Percentiles rank a stretch among this genome's conserved stretches.
Evolutionary conservation across 225 moss, liverwort and hornwort genomes (phyloP).

Genomic region (Bryum argenteum): DNA sequence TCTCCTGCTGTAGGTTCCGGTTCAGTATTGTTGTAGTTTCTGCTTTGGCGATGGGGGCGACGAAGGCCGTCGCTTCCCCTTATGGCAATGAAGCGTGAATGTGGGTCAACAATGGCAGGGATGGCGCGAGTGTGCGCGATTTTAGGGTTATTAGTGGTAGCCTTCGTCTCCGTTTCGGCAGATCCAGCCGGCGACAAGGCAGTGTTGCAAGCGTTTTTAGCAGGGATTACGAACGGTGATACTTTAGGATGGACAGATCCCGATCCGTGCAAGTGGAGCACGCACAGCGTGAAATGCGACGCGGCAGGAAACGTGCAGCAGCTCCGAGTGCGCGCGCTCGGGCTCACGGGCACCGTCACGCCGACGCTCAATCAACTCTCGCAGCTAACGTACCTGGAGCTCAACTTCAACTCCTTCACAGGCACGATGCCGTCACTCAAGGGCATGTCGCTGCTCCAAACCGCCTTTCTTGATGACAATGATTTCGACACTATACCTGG

Average conservation of each 20-base stretch:
- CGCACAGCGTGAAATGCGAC: slow-evolving; percentile 41
- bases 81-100: neutral
- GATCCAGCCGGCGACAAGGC: slow-evolving; percentile 37
- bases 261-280: slow-evolving; percentile 37
- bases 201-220: slow-evolving; percentile 30
- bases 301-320: slow-evolving; percentile 39
- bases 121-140: slow-evolving; percentile 26
- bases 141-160: neutral
- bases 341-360: slow-evolving; percentile 33
- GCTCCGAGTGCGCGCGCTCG: slow-evolving; percentile 34
- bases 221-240: slow-evolving; percentile 40
- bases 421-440: slow-evolving; percentile 42
- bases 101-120: slow-evolving; percentile 17
- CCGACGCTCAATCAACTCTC: slow-evolving; percentile 30
- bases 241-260: slow-evolving; percentile 35
- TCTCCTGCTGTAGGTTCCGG: slow-evolving; percentile 10
- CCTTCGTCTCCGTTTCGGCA: slow-evolving; percentile 1
- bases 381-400: slow-evolving; percentile 30
- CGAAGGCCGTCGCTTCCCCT: neutral
- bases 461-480: slow-evolving; percentile 40
- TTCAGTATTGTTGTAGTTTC: neutral
- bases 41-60: neutral
- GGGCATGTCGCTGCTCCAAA: slow-evolving; percentile 20
- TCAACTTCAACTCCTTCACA: slow-evolving; percentile 38
- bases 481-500: slow-evolving; percentile 25